Conservation (phyloP, 495 filamentous ascomycete species). For the Emericellopsis terricola region DNA sequence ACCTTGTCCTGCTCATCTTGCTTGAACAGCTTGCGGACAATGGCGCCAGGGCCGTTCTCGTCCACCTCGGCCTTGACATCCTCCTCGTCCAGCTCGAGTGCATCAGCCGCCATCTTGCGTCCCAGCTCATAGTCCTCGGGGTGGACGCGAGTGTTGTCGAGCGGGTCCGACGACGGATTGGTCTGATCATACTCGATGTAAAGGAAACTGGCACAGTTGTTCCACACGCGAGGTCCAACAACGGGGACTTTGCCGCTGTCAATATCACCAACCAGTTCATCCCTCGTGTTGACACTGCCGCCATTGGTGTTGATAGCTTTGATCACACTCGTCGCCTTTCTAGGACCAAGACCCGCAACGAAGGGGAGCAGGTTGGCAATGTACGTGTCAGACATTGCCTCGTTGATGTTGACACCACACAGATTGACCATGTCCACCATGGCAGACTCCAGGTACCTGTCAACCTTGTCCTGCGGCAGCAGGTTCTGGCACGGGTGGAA, state of each 20-base stretch:
- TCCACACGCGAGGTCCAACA: conserved; percentile 79
- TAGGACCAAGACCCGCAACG: conserved; percentile 79
- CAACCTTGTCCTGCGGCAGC: conserved; percentile 66
- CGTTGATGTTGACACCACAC: conserved; percentile 85
- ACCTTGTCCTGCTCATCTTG: conserved; percentile 86
- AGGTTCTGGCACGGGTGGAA: conserved; percentile 85
- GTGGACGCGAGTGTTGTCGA: conserved; percentile 92
- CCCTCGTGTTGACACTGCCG: conserved; percentile 60
- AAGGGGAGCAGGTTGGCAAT: conserved; percentile 80
- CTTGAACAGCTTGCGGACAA: conserved; percentile 80
- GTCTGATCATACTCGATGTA: conserved; percentile 70
- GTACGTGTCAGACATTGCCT: conserved; percentile 60
- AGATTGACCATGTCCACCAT: conserved; percentile 98
- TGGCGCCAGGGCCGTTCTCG: conserved; percentile 70
- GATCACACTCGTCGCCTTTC: conserved; percentile 73
- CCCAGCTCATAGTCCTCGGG: conserved; percentile 96
- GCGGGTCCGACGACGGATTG: conserved; percentile 65
- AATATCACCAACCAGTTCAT: conserved; percentile 72
- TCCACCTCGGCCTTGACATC: conserved; percentile 88
- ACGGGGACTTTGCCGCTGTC: conserved; percentile 59
- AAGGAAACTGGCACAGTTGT: conserved; percentile 90
- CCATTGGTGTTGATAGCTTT: conserved; percentile 81
- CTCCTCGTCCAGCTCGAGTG: conserved; percentile 88
- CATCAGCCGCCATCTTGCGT: conserved; percentile 95
- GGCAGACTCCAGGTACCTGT: conserved; percentile 73